These are phyloP conservation scores for Larix kaempferi DNA, from an alignment of 75 land plant species.

Conservation along the genomic window DNA sequence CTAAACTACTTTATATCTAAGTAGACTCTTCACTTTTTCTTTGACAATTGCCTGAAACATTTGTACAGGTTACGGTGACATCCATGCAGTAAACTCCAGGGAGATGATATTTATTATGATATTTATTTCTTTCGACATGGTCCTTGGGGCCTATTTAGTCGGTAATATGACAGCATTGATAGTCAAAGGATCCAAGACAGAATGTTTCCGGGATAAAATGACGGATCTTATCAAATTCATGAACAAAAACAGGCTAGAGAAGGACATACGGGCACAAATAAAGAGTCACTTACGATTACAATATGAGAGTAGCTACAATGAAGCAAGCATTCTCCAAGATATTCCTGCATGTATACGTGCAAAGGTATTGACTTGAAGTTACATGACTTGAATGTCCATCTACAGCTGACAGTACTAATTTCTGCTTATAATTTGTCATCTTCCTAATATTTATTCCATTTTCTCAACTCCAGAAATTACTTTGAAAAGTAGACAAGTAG, in stretches of 20 bases:
- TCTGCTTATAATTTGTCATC: not conserved
- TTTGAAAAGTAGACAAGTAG: not conserved
- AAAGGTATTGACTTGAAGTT: slow-evolving; percentile 54
- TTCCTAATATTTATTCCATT: not conserved
- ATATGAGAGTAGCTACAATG: slow-evolving; percentile 71
- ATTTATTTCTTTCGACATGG: slow-evolving; percentile 85
- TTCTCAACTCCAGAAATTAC: too few relatives aligned
- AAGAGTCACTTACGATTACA: slow-evolving; percentile 69
- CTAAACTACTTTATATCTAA: too few relatives aligned
- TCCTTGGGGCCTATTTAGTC: slow-evolving; percentile 83
- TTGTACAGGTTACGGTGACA: slow-evolving; percentile 82
- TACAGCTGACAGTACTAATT: not conserved
- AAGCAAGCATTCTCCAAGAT: slow-evolving; percentile 63
- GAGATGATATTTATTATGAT: slow-evolving; percentile 94
- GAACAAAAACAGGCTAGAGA: slow-evolving; percentile 65
- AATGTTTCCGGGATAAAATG: slow-evolving; percentile 83
- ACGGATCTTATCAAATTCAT: slow-evolving; percentile 64
- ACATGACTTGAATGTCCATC: not conserved
- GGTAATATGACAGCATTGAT: slow-evolving; percentile 97
- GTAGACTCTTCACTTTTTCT: too few relatives aligned
- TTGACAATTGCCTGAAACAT: not conserved
- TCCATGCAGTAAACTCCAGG: slow-evolving; percentile 81
- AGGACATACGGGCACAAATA: slow-evolving; percentile 60
- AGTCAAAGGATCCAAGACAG: slow-evolving; percentile 89
- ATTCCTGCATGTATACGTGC: slow-evolving; percentile 72